These are phyloP conservation scores for Rauvolfia tetraphylla DNA, from an alignment of 257 asterid genomes.

Conservation along the genomic window DNA sequence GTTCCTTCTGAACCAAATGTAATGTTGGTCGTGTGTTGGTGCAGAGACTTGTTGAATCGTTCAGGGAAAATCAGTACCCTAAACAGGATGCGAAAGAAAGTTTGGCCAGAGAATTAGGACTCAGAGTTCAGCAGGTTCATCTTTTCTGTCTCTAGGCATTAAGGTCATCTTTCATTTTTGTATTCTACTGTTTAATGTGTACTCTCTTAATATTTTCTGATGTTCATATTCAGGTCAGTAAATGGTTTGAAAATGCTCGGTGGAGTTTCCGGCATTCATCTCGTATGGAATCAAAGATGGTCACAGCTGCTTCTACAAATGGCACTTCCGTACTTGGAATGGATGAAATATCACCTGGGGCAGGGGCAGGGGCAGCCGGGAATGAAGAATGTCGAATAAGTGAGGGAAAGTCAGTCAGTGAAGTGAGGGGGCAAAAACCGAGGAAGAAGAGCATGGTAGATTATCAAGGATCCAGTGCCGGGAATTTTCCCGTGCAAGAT, in stretches of 20 bases:
- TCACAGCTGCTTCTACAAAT: constrained; percentile 5
- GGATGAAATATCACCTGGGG: constrained; percentile 32
- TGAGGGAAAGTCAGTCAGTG: constrained; percentile 11
- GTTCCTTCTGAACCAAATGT: not conserved
- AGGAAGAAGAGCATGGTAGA: constrained; percentile 24
- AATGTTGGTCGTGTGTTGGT: constrained; percentile 9
- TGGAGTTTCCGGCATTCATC: constrained; percentile 70
- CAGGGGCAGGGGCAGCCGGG: no score
- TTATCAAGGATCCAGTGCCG: constrained; percentile 16
- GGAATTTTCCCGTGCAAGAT: constrained; percentile 16
- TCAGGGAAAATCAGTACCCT: constrained; percentile 78
- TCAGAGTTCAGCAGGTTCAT: constrained; percentile 62
- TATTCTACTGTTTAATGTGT: not conserved
- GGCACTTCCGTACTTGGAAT: constrained; percentile 18
- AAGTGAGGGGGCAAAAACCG: constrained; percentile 26
- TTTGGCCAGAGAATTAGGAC: constrained; percentile 69
- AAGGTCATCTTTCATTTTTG: constrained; percentile 1
- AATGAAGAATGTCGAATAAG: constrained; percentile 1
- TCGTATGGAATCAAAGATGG: constrained; percentile 28
- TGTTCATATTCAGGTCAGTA: constrained; percentile 46
- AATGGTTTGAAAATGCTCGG: constrained; percentile 93
- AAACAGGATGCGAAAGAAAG: constrained; percentile 52
- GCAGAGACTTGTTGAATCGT: constrained; percentile 74
- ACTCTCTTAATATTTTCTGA: not conserved
- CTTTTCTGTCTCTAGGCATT: constrained; percentile 3